Conservation (phyloP, 164 flowering plant species). For the Cinnamomum micranthum region DNA sequence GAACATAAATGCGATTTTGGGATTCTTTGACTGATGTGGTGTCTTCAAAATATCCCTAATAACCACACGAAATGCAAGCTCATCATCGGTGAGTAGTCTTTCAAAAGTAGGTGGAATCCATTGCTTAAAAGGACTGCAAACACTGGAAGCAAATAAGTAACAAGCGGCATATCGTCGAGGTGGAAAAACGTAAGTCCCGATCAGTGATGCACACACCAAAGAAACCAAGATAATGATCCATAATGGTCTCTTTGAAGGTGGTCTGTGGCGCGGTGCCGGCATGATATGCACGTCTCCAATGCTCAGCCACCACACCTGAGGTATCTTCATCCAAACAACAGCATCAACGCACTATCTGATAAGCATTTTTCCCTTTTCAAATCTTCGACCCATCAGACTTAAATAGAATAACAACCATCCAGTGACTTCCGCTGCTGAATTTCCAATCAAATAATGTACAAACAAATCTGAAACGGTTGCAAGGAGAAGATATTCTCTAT, state of each 20-base stretch:
- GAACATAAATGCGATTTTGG: slow-evolving; percentile 95
- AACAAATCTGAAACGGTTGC: neutral
- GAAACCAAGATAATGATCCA: slow-evolving; percentile 85
- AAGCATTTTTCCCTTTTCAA: neutral
- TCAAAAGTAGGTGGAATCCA: slow-evolving; percentile 82
- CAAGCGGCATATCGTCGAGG: slow-evolving; percentile 61
- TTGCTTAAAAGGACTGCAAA: slow-evolving; percentile 50
- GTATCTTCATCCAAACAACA: slow-evolving; percentile 56
- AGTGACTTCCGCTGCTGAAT: neutral
- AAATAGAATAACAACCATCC: neutral
- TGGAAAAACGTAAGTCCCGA: slow-evolving; percentile 76
- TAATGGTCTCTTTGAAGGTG: slow-evolving; percentile 61
- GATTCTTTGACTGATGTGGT: slow-evolving; percentile 42
- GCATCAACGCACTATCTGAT: slow-evolving; percentile 18
- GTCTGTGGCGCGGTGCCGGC: slow-evolving; percentile 70
- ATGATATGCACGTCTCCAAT: slow-evolving; percentile 60
- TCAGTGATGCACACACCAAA: slow-evolving; percentile 59
- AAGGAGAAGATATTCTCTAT: neutral
- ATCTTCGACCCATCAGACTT: neutral
- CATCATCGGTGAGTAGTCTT: slow-evolving; percentile 75
- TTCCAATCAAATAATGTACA: slow-evolving; percentile 1
- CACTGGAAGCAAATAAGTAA: slow-evolving; percentile 61
- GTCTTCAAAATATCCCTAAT: slow-evolving; percentile 55
- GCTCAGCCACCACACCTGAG: slow-evolving; percentile 62
- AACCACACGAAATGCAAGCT: slow-evolving; percentile 74